These are phyloP conservation scores for Neobulgaria alba DNA, from an alignment of 2,329 filamentous ascomycete species.

Conservation along the genomic window DNA sequence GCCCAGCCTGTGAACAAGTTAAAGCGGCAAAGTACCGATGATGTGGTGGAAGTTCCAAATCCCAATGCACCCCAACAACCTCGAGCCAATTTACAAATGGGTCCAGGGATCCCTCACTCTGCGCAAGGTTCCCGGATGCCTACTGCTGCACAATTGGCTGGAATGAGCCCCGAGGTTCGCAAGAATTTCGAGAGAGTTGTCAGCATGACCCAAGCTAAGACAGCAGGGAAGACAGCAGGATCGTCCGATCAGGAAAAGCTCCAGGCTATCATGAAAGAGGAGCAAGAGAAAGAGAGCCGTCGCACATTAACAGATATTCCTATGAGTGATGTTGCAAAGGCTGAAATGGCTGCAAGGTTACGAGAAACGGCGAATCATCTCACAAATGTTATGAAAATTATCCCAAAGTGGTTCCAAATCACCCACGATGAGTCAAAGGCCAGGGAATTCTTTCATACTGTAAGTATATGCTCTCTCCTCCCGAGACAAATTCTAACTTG, in stretches of 20 bases:
- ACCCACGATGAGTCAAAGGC: conserved; percentile 24
- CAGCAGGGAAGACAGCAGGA: neutral
- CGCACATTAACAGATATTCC: conserved; percentile 20
- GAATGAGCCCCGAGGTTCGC: conserved; percentile 23
- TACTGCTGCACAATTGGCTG: conserved; percentile 22
- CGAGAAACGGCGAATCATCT: conserved; percentile 12
- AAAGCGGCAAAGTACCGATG: conserved; percentile 37
- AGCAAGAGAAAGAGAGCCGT: conserved; percentile 17
- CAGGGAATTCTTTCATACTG: conserved; percentile 25
- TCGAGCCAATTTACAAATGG: conserved; percentile 23
- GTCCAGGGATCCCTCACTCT: conserved; percentile 23
- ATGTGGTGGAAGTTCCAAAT: conserved; percentile 35
- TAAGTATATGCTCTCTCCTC: conserved; percentile 20
- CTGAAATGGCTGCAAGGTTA: conserved; percentile 13
- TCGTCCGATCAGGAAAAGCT: conserved; percentile 10
- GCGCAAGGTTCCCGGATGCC: conserved; percentile 26
- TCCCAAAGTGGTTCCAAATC: conserved; percentile 24
- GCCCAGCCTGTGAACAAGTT: conserved; percentile 30
- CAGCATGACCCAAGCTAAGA: conserved; percentile 7
- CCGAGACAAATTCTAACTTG: conserved; percentile 29
- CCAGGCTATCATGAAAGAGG: conserved; percentile 14
- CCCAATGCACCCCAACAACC: conserved; percentile 26
- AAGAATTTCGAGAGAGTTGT: conserved; percentile 23
- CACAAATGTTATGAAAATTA: conserved; percentile 20
- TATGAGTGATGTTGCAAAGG: conserved; percentile 23